These are phyloP conservation scores for Tetraselmis striata DNA, from an alignment of 139 green algal genomes.

Conservation along the genomic window DNA sequence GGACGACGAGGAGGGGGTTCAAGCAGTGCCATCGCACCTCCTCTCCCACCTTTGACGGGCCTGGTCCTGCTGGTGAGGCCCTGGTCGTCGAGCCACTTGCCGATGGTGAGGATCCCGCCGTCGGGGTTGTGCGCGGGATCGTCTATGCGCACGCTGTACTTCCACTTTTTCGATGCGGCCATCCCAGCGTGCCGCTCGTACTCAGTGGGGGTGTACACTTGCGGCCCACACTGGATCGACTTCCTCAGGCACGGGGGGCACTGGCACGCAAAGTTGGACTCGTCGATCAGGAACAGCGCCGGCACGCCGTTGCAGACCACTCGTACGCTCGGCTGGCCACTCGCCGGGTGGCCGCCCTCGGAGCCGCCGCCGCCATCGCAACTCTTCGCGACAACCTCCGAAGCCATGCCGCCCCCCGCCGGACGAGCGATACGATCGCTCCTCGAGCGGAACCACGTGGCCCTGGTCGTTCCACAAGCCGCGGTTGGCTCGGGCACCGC, in stretches of 20 bases:
- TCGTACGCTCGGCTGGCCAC: neutral
- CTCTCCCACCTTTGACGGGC: neutral
- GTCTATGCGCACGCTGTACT: slow-evolving; percentile 42
- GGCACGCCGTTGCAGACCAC: slow-evolving; percentile 22
- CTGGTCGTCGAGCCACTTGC: slow-evolving; percentile 31
- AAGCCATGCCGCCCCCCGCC: no score
- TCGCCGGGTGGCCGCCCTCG: no score
- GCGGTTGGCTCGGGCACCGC: no score
- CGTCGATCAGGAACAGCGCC: slow-evolving; percentile 12
- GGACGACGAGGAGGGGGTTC: no score
- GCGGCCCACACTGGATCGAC: slow-evolving; percentile 8
- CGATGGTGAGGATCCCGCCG: slow-evolving; percentile 16
- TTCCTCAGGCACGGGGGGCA: slow-evolving; percentile 14
- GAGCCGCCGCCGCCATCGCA: no score
- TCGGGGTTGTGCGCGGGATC: neutral
- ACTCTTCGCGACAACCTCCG: no score
- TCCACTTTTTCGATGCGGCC: slow-evolving; percentile 65
- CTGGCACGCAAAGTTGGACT: slow-evolving; percentile 13
- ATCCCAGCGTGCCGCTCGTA: slow-evolving; percentile 68
- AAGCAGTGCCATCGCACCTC: no score
- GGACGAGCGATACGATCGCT: no score
- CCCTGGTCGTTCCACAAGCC: no score
- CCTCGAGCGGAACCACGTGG: no score
- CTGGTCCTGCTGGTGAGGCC: slow-evolving; percentile 1
- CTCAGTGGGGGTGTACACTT: slow-evolving; percentile 49